Percentiles rank a stretch among this genome's conserved stretches.
These are phyloP conservation scores for Cryptococcus hybrid DNA, from an alignment of 1,284 basidiomycete species.

Conservation along the genomic window DNA sequence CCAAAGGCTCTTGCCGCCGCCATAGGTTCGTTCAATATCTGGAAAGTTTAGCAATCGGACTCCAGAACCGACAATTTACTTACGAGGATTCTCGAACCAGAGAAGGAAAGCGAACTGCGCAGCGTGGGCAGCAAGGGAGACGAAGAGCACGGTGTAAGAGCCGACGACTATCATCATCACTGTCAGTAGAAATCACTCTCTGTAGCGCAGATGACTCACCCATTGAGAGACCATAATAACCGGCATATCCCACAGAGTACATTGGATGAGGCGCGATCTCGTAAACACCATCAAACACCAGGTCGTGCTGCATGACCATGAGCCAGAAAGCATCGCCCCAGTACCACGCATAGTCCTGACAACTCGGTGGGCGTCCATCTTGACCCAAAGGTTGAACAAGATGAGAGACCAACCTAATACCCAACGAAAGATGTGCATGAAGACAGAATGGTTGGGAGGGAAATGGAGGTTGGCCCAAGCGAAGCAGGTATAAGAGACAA, in stretches of 20 bases:
- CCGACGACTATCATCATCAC: conserved; percentile 40
- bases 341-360: conserved; percentile 85
- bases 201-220: conserved; percentile 52
- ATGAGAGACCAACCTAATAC: conserved; percentile 79
- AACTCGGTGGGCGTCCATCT: conserved; percentile 93
- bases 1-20: conserved; percentile 78
- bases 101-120: conserved; percentile 94
- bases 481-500: conserved; percentile 92
- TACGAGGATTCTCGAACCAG: conserved; percentile 95
- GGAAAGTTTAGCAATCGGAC: not conserved
- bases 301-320: conserved; percentile 58
- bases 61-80: conserved; percentile 38
- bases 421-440: conserved; percentile 84
- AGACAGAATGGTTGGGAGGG: conserved; percentile 69
- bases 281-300: conserved; percentile 98
- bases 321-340: conserved; percentile 98
- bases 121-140: conserved; percentile 86
- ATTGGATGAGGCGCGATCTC: conserved; percentile 61
- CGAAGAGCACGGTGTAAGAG: conserved; percentile 88
- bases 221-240: conserved; percentile 88
- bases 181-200: not conserved
- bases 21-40: conserved; percentile 93
- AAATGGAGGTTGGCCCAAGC: conserved; percentile 86
- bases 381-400: conserved; percentile 97
- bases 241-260: conserved; percentile 80